Conservation (phyloP, 78 protist species). For the Mastigamoeba balamuthi region DNA sequence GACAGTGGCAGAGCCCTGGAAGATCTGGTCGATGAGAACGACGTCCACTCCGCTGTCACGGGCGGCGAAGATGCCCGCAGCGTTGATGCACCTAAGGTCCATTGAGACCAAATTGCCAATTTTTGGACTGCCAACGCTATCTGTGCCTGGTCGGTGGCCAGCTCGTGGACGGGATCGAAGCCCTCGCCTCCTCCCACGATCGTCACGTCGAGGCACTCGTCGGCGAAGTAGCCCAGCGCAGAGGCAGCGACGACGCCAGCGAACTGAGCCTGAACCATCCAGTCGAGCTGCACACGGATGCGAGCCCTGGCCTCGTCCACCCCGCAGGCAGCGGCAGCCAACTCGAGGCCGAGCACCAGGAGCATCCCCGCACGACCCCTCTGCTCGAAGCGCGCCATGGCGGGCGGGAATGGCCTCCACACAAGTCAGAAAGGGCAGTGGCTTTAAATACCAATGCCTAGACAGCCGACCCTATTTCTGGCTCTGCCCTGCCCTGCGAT, state of each 20-base stretch:
- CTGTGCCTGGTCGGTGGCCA: background rate
- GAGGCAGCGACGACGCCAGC: background rate
- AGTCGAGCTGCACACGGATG: background rate
- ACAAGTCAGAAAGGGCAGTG: too few species aligned
- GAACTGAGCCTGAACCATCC: background rate
- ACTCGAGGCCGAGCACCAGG: too few species aligned
- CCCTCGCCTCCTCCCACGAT: background rate
- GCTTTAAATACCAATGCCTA: too few species aligned
- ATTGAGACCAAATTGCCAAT: too few species aligned
- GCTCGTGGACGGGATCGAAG: background rate
- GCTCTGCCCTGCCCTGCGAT: too few species aligned
- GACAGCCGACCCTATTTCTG: too few species aligned
- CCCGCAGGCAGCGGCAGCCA: too few species aligned
- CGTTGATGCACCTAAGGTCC: background rate
- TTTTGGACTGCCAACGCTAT: too few species aligned
- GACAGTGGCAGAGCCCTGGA: background rate
- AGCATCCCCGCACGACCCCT: too few species aligned
- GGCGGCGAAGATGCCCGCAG: background rate
- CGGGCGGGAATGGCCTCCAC: too few species aligned
- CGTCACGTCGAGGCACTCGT: background rate
- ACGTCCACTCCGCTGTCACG: background rate
- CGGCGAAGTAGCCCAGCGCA: background rate
- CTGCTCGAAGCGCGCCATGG: too few species aligned
- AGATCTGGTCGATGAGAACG: background rate
- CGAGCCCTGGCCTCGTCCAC: too few species aligned